Evolutionary conservation across 352 stramenopile genomes (phyloP), one percentile per base, ranked within the genome.

Genomic region (Globisporangium nunn): DNA sequence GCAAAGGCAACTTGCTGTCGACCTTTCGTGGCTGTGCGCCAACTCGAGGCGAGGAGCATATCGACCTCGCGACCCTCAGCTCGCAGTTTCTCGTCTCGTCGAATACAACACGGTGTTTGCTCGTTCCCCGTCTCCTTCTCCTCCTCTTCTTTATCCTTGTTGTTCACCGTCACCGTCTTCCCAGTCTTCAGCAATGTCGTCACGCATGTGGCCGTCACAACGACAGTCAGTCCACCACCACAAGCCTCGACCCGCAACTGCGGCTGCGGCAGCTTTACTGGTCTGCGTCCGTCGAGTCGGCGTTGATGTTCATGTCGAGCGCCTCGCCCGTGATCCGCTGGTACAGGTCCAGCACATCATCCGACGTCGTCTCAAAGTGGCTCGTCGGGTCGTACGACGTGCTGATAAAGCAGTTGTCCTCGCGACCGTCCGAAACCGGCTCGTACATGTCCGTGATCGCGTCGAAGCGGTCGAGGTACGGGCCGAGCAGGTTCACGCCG

Each of bases 401-500:
- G 61, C 91, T 98, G 73, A 99, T 99, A 78, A 94, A 99, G 73
- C 96, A 98, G 61, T 98, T 98, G 75, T 99, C 96, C 45, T 69
- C 68, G 45, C 67, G 74, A 55, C 96, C 96, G 64, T 98, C 86
- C 48, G 67, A 77, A 15, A 96, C 71, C 5, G 97, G 97, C 70
- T 97, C 95, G 62, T 95, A 98, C 64, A 95, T 97, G 62, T 97
- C 96, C 56, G 89, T 88, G 61, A 99, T 92, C 54, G 84, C 89
- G 59, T 98, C 97, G 67, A 99, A 99, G 62, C 93, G 84, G 70
- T 98, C 93, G 47, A 98, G 72, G 65, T 99, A 98, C 45, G 93
- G 79, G 40, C 96, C 97, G 29, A 99, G 72, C 39, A 99, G 76
- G 59, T 97, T 93, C 53, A 99, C 87, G 58, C 93, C 97, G 10